Conservation (phyloP, 805 yeast species). For the Teunomyces funiuensis region DNA sequence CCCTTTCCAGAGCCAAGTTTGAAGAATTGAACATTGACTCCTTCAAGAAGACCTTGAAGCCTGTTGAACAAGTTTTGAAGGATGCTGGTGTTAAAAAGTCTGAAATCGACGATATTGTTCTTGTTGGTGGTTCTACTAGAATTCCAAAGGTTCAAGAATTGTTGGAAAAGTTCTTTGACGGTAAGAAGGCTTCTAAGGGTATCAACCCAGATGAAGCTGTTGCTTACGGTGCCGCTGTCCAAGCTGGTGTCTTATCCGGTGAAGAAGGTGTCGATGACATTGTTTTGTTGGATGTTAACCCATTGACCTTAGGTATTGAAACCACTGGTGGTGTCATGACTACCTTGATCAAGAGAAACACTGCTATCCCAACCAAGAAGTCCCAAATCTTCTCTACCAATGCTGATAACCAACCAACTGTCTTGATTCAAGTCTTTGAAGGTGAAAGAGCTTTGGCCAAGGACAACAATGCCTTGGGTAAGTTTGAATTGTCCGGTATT, state of each 20-base stretch:
- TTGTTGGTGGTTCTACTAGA: conserved; percentile 52
- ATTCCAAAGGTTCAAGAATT: conserved; percentile 51
- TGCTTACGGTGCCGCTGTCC: conserved; percentile 85
- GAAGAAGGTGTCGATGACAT: conserved; percentile 94
- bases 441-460: conserved; percentile 99
- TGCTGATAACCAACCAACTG: conserved; percentile 98
- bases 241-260: conserved; percentile 98
- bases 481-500: conserved; percentile 95
- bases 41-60: conserved; percentile 47
- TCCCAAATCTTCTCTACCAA: conserved; percentile 98
- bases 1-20: conserved; percentile 47
- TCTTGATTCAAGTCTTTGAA: conserved; percentile 98
- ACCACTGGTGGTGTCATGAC: conserved; percentile 99
- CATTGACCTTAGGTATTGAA: conserved; percentile 98
- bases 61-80: conserved; percentile 47
- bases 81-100: conserved; percentile 47
- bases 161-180: conserved; percentile 45
- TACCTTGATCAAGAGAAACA: conserved; percentile 98
- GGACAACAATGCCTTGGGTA: conserved; percentile 97
- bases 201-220: conserved; percentile 53
- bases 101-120: conserved; percentile 46
- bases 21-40: conserved; percentile 48
- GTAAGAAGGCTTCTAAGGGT: conserved; percentile 49
- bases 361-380: conserved; percentile 98
- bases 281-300: conserved; percentile 94